Percentiles rank a stretch among this genome's conserved stretches.
phyloP scores from a whole-genome alignment of 108 stramenopile species.

The Skeletonema menzelii region DNA sequence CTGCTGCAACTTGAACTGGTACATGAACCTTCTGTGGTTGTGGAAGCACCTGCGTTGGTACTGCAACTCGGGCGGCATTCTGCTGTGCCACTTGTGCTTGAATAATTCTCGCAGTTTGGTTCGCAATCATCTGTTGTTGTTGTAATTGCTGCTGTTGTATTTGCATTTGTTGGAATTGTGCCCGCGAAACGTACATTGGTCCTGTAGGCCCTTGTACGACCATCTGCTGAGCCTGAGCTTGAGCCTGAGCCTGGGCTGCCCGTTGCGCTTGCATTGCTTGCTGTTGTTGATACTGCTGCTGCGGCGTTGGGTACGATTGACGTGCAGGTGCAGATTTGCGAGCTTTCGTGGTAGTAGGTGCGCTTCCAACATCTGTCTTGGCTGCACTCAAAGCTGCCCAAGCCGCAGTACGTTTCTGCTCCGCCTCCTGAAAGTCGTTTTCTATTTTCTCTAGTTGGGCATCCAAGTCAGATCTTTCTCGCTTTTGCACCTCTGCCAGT shows the following conservation, averaged over 20 bases:
- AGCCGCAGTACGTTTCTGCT: slow-evolving; percentile 49
- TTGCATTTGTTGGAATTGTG: slow-evolving; percentile 6
- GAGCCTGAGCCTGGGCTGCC: slow-evolving; percentile 8
- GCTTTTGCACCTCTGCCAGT: slow-evolving; percentile 48
- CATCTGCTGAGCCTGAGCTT: no score
- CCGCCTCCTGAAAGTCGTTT: slow-evolving; percentile 45
- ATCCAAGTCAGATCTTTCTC: slow-evolving; percentile 29
- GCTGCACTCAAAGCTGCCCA: slow-evolving; percentile 63
- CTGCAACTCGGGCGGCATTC: background rate
- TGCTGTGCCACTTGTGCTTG: background rate
- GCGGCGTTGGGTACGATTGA: slow-evolving; percentile 5
- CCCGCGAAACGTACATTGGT: background rate
- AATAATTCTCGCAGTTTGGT: background rate
- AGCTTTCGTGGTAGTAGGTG: background rate
- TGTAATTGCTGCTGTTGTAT: slow-evolving; percentile 15
- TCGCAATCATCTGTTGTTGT: background rate
- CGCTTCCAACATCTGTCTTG: slow-evolving; percentile 46
- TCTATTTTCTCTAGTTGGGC: slow-evolving; percentile 30
- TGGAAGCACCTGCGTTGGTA: background rate
- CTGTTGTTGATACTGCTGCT: slow-evolving; percentile 1
- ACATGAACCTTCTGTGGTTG: slow-evolving; percentile 1
- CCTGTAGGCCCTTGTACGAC: background rate
- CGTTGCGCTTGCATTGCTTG: slow-evolving; percentile 10
- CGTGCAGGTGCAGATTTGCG: background rate
- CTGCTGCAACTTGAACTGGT: background rate